These are phyloP conservation scores for Scheffersomyces insectosa DNA, from an alignment of 1,139 yeast genomes.

Conservation along the genomic window DNA sequence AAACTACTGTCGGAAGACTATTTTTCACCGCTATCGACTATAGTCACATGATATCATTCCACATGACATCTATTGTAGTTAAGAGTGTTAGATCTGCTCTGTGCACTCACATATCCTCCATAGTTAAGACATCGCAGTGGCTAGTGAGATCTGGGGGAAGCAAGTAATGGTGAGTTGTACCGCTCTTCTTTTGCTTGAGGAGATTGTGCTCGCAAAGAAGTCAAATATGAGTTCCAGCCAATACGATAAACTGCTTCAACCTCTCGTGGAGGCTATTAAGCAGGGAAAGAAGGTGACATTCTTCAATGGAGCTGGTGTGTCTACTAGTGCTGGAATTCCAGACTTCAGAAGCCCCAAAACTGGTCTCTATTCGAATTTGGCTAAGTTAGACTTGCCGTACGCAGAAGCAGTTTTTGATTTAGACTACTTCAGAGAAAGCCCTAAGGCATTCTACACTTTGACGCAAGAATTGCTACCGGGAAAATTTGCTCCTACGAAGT, in stretches of 20 bases:
- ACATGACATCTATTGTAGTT: too few species aligned
- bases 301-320: slow-evolving; percentile 89
- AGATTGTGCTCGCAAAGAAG: too few species aligned
- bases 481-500: slow-evolving; percentile 76
- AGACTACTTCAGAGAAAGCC: slow-evolving; percentile 70
- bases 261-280: slow-evolving; percentile 12
- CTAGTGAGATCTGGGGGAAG: neutral
- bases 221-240: too few species aligned
- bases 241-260: slow-evolving; percentile 3
- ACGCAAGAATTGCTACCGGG: slow-evolving; percentile 90
- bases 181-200: too few species aligned
- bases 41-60: too few species aligned
- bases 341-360: slow-evolving; percentile 92
- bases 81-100: neutral
- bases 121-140: neutral
- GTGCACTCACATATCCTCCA: neutral
- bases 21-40: too few species aligned
- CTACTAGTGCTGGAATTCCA: slow-evolving; percentile 92
- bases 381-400: slow-evolving; percentile 73
- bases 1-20: too few species aligned
- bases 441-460: slow-evolving; percentile 80
- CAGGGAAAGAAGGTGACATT: slow-evolving; percentile 36
- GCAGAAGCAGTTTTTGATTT: slow-evolving; percentile 97
- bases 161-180: neutral
- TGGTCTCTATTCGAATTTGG: slow-evolving; percentile 82